Evolutionary conservation across 495 filamentous ascomycete genomes (phyloP).

Genomic region (Aspergillus steynii): DNA sequence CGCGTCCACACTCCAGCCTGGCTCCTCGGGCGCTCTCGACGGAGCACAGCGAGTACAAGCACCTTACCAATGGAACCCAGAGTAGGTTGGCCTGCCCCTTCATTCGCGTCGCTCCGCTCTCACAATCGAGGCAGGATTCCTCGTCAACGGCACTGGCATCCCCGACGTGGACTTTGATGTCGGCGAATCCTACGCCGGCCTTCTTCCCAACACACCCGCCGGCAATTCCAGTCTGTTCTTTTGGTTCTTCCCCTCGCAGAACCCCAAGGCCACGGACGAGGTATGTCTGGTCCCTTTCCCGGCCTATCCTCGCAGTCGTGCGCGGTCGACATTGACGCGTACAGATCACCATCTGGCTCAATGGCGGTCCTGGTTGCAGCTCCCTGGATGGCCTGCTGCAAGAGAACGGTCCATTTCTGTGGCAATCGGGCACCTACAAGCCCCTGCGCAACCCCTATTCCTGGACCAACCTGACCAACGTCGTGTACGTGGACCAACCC

Average conservation of each 20-base stretch:
- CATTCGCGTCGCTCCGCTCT: neutral
- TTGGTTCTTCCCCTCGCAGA: slow-evolving; percentile 73
- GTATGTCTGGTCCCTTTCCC: slow-evolving; percentile 42
- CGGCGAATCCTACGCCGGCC: slow-evolving; percentile 75
- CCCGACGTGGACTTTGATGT: slow-evolving; percentile 76
- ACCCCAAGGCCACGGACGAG: slow-evolving; percentile 57
- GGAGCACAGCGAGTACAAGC: neutral
- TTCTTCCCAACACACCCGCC: slow-evolving; percentile 62
- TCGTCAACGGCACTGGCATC: slow-evolving; percentile 65
- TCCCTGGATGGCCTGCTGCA: slow-evolving; percentile 60
- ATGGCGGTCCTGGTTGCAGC: slow-evolving; percentile 69
- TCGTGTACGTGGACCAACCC: slow-evolving; percentile 47
- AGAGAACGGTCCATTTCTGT: neutral
- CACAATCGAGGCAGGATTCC: slow-evolving; percentile 45
- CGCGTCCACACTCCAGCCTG: neutral
- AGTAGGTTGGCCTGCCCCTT: neutral
- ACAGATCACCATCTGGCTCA: slow-evolving; percentile 30
- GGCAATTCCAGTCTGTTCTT: slow-evolving; percentile 64
- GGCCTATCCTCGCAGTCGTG: neutral
- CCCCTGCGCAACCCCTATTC: slow-evolving; percentile 34
- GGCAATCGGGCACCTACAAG: neutral
- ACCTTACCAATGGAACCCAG: neutral
- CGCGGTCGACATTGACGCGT: neutral
- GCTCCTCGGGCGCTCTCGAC: neutral
- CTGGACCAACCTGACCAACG: slow-evolving; percentile 42